Base-by-base conservation (phyloP, 2,329 filamentous ascomycete species). In the Fusarium buharicum region DNA sequence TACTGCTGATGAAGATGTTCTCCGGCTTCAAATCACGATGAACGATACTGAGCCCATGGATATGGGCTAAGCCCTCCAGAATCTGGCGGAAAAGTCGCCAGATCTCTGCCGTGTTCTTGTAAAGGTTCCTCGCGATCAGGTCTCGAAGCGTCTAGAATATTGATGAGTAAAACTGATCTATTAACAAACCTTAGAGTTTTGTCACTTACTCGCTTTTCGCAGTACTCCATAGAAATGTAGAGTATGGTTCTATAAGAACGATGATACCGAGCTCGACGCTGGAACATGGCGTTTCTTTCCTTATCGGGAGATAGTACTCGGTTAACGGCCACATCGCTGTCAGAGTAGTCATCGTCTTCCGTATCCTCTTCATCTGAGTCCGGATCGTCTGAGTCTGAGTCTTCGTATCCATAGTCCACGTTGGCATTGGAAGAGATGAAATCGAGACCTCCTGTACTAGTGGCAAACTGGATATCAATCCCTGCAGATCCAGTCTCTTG, bases 181-280 rank as follows among this genome's bases (percentile, higher is more conserved):
- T 12, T 12, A 16, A 11, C 11, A 17, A 30, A 4, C 11, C 9
- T 5, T 20, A n/a, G 4, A 18, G 14, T 10, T 13, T 7, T 5
- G 14, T 16, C 4, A 77, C 84, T 75, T 78, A 90, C 87, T 66
- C 91, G 86, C 72, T 94, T 95, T 74, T 98, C 94, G 72, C 95
- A 99, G 67, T 97, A 96, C 73, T 99, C 95, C 95, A 99, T 99
- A 59, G 96, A 95, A 52, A 99, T 98, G 74, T 97, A 99, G 37
- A 99, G 82, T 7, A 93, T 89, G 0, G 90, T 93, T 48, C 85
- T 86, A 58, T 85, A 84, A 4, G 85, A 78, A 38, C 84, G 81
- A 51, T 84, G 80, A 37, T 77, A 77, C 40, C 79, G 58, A 58
- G 74, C 62, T 53, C 78, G 66, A 12, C 73, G 70, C 37, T 70